phyloP scores from a whole-genome alignment of 371 early-diverging fungal species.

The Nosema bombycis region DNA sequence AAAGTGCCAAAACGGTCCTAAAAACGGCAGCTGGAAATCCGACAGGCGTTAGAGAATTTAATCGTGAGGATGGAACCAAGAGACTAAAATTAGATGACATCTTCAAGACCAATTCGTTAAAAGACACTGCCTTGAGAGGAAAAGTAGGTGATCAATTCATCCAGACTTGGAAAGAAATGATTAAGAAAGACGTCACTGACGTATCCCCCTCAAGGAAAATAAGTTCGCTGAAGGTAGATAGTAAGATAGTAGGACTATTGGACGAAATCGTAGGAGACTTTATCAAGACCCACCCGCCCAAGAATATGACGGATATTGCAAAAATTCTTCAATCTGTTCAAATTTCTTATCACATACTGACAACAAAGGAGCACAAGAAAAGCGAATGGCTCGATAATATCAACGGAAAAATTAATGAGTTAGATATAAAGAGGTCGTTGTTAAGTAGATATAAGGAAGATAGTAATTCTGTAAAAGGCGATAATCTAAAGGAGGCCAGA shows the following conservation, averaged over 20 bases:
- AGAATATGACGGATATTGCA: constrained; percentile 7
- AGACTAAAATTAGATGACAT: not conserved
- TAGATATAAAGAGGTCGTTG: not conserved
- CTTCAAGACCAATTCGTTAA: not conserved
- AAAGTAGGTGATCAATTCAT: not conserved
- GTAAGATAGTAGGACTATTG: not conserved
- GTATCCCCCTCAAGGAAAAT: not conserved
- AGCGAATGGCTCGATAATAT: not conserved
- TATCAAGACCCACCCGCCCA: not conserved
- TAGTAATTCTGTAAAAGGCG: not conserved
- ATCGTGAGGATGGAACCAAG: not conserved
- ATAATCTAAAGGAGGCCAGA: not conserved
- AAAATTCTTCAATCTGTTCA: constrained; percentile 1
- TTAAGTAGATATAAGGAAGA: not conserved
- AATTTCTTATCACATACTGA: not conserved
- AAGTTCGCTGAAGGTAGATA: not conserved
- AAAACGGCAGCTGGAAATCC: not conserved
- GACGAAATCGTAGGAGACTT: not conserved
- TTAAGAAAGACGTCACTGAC: not conserved
- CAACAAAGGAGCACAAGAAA: not conserved
- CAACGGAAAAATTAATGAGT: not conserved
- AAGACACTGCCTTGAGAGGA: not conserved
- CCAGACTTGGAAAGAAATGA: not conserved
- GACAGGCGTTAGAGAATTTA: not conserved
- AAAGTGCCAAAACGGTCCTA: not conserved